Base-by-base conservation (phyloP, 257 asterid genomes). In the Nicotiana tabacum region DNA sequence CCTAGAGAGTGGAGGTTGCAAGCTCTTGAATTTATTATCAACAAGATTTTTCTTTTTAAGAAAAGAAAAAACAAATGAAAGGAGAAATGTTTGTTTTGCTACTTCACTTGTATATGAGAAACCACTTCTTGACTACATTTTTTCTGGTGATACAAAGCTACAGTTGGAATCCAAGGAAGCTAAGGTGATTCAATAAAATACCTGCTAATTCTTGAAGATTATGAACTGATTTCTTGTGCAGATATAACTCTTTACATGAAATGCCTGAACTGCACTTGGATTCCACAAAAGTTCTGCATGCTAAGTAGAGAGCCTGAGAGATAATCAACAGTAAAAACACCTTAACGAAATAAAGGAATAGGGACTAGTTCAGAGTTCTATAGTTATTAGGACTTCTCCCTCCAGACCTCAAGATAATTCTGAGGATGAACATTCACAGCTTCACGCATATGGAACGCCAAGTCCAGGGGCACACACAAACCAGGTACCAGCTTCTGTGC, bases 371-470 rank as follows among this genome's bases (percentile, higher is more conserved):
- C 80, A 48, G 39, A 48, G 39, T 27, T 48, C 80, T 48, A 74
- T 27, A 74, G 62, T 74, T 13, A 30, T 33, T 35, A 66, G 2
- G 29, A 51, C 43, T 64, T 66, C 48, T 48, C 21, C 67, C 79
- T 83, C 66, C 87, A 72, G 70, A 96, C 99, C 99, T 94, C 89
- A 74, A 96, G 98, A 89, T 96, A 96, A 76, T 76, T 72, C 83
- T 91, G 94, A 76, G 97, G 91, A 85, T 93, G 88, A 62, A 94
- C 86, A 88, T 92, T 93, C 84, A 96, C 84, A 17, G 98, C 98
- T 60, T 92, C 92, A 21, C 97, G 99, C 98, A 96, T 92, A 87
- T 93, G 87, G 87, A 94, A 96, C 68, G 97, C 98, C 88, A 90
- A 65, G 87, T 91, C 87, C 53, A 83, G 82, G 61, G 98, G 98